Conservation (phyloP, 257 asterid species). For the Penstemon newberryi region DNA sequence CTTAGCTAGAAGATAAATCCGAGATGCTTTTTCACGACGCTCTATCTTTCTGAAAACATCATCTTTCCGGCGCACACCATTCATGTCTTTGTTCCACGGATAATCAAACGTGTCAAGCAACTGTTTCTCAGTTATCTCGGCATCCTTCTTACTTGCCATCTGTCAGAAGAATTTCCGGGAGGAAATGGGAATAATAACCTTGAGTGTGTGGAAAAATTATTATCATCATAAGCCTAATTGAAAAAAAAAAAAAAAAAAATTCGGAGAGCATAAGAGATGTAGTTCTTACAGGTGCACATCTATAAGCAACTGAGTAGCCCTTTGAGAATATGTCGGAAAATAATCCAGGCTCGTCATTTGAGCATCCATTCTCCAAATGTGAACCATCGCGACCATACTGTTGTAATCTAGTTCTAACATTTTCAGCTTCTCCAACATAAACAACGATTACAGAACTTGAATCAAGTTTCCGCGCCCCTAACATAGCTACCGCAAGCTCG, state of each 20-base stretch:
- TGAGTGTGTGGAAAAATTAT: background rate
- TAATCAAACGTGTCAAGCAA: conserved; percentile 80
- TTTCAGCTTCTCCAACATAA: conserved; percentile 91
- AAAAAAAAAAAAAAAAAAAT: too few relatives aligned
- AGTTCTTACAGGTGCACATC: conserved; percentile 89
- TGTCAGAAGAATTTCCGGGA: conserved; percentile 29
- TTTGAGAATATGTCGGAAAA: conserved; percentile 63
- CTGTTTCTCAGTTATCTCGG: conserved; percentile 75
- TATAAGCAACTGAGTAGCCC: conserved; percentile 69
- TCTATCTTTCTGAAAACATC: conserved; percentile 55
- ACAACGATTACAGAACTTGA: conserved; percentile 61
- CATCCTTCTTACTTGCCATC: conserved; percentile 72
- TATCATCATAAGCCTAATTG: background rate
- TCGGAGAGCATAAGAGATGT: background rate
- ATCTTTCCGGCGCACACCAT: conserved; percentile 68
- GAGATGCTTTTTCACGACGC: conserved; percentile 38
- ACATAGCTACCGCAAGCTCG: conserved; percentile 69
- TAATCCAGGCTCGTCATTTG: conserved; percentile 41
- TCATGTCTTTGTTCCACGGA: conserved; percentile 90
- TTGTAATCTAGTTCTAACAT: conserved; percentile 80
- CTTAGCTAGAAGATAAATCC: conserved; percentile 41
- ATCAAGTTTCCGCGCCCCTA: conserved; percentile 49
- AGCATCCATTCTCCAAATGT: conserved; percentile 66
- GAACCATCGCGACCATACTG: conserved; percentile 95
- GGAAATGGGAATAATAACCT: conserved; percentile 12